Evolutionary conservation across 331 rosid species (phyloP).

Genomic region (Prunus yedoensis): DNA sequence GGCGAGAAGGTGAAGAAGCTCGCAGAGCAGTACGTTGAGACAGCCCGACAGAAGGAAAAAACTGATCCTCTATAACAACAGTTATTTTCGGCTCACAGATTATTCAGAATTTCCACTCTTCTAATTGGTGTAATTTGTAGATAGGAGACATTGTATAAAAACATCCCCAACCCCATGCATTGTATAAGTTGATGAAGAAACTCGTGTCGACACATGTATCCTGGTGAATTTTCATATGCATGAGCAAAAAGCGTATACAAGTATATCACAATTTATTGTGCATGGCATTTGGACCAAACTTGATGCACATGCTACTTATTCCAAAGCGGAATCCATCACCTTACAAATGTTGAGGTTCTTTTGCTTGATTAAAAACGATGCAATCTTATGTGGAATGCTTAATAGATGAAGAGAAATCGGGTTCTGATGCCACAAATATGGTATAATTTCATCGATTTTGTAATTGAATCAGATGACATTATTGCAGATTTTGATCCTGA

Average conservation of each 20-base stretch:
- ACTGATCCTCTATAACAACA: constrained; percentile 27
- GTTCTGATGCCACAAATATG: too few species aligned
- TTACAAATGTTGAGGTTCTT: too few species aligned
- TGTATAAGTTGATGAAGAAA: neutral
- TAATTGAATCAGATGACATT: too few species aligned
- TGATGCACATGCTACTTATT: neutral
- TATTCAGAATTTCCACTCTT: neutral
- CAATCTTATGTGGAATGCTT: too few species aligned
- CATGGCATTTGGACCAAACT: too few species aligned
- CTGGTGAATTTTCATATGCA: neutral
- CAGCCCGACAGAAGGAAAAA: constrained; percentile 68
- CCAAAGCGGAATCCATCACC: too few species aligned
- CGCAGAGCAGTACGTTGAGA: constrained; percentile 85
- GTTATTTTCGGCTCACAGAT: constrained; percentile 21
- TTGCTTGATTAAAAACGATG: too few species aligned
- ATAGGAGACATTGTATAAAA: constrained; percentile 2
- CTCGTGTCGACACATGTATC: neutral
- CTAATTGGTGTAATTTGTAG: constrained; percentile 19
- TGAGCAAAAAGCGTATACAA: neutral
- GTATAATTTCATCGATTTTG: neutral
- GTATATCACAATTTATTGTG: neutral
- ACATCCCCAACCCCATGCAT: neutral
- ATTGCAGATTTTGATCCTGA: neutral
- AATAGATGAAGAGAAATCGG: too few species aligned
- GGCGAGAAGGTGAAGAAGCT: constrained; percentile 99